A percentile compares a stretch with the other conserved stretches of the same genome.
These are phyloP conservation scores for Tremella mesenterica DNA, from an alignment of 768 basidiomycete species.

Conservation along the genomic window DNA sequence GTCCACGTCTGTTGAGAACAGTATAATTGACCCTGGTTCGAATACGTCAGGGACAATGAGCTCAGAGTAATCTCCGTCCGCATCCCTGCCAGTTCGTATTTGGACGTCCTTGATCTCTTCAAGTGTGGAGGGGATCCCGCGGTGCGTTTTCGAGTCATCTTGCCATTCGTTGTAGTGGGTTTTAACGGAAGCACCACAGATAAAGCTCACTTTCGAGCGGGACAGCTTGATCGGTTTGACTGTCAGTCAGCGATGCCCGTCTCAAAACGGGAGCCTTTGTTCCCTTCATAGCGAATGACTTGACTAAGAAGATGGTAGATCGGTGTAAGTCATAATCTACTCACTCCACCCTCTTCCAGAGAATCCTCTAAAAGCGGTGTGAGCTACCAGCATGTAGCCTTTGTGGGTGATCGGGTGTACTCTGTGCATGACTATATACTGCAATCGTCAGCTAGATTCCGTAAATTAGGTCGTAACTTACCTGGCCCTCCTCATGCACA, in stretches of 20 bases:
- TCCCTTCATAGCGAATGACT: slow-evolving; percentile 1
- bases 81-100: slow-evolving; percentile 57
- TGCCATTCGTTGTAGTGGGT: slow-evolving; percentile 56
- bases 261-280: no score
- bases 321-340: slow-evolving; percentile 1
- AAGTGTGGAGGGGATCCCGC: slow-evolving; percentile 64
- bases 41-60: slow-evolving; percentile 77
- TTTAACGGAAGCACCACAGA: slow-evolving; percentile 67
- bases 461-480: slow-evolving; percentile 47
- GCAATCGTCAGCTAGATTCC: not conserved
- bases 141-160: slow-evolving; percentile 53
- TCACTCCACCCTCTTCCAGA: slow-evolving; percentile 72
- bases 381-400: slow-evolving; percentile 84
- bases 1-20: slow-evolving; percentile 79
- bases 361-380: slow-evolving; percentile 77
- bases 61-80: slow-evolving; percentile 63
- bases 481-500: slow-evolving; percentile 93
- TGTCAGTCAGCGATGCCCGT: slow-evolving; percentile 44
- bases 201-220: slow-evolving; percentile 67
- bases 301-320: not conserved
- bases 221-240: slow-evolving; percentile 77
- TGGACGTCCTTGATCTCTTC: slow-evolving; percentile 56
- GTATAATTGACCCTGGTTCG: slow-evolving; percentile 90
- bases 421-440: slow-evolving; percentile 91
- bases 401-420: slow-evolving; percentile 83